Evolutionary conservation across 192 early-diverging fungal species (phyloP).

Genomic region (Backusella parvicylindrica): DNA sequence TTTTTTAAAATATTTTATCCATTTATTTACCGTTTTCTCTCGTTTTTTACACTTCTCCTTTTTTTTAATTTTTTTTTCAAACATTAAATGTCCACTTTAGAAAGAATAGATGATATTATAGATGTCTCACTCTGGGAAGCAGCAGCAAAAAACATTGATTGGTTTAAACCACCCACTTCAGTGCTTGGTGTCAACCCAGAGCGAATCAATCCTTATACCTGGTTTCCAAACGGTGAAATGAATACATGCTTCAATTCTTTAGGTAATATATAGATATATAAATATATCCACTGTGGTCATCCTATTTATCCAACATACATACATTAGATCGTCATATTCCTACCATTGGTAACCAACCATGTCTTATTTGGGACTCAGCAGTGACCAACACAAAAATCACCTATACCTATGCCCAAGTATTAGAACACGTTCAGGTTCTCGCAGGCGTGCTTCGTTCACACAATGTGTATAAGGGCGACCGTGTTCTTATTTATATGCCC

Average conservation of each 20-base stretch:
- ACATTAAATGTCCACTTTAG: background rate
- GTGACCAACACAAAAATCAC: slow-evolving; percentile 48
- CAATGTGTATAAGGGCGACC: slow-evolving; percentile 66
- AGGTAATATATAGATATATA: no score
- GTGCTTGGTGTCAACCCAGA: slow-evolving; percentile 1
- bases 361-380: slow-evolving; percentile 76
- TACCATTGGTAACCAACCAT: slow-evolving; percentile 53
- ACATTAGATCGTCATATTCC: slow-evolving; percentile 68
- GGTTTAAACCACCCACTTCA: slow-evolving; percentile 17
- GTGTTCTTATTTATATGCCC: slow-evolving; percentile 81
- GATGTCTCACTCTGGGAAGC: slow-evolving; percentile 16
- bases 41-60: background rate
- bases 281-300: no score
- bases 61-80: background rate
- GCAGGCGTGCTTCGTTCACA: slow-evolving; percentile 60
- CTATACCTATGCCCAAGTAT: slow-evolving; percentile 68
- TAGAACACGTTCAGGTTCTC: slow-evolving; percentile 62
- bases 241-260: slow-evolving; percentile 78
- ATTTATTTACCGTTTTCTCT: background rate
- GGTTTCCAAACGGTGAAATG: slow-evolving; percentile 69
- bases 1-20: background rate
- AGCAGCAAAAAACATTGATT: slow-evolving; percentile 16
- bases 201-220: slow-evolving; percentile 38
- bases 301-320: background rate
- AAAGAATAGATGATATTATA: background rate